These are phyloP conservation scores for Colletotrichum gloeosporioides DNA, from an alignment of 2,329 filamentous ascomycete genomes.

Conservation along the genomic window DNA sequence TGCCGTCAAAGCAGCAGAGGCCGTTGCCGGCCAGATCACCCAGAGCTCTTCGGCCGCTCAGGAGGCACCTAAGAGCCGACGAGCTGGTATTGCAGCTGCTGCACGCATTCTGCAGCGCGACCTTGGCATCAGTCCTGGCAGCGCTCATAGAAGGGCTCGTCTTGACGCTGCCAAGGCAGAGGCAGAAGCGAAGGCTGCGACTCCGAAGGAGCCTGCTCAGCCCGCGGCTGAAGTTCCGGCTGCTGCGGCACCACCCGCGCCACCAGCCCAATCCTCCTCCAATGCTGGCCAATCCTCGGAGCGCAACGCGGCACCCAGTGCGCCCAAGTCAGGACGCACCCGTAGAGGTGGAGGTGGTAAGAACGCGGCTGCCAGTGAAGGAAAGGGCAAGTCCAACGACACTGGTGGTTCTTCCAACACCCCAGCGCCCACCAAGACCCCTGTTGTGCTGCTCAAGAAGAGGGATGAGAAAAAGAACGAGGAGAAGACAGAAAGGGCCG, in stretches of 20 bases:
- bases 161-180: constrained; percentile 65
- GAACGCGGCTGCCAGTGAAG: constrained; percentile 34
- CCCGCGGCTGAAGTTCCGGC: constrained; percentile 26
- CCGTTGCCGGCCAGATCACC: constrained; percentile 41
- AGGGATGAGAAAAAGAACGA: constrained; percentile 34
- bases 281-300: constrained; percentile 7
- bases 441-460: constrained; percentile 46
- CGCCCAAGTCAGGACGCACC: constrained; percentile 21
- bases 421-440: constrained; percentile 33
- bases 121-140: constrained; percentile 67
- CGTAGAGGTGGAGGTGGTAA: constrained; percentile 38
- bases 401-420: constrained; percentile 27
- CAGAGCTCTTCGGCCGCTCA: constrained; percentile 37
- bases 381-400: constrained; percentile 42
- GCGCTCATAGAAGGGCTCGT: constrained; percentile 65
- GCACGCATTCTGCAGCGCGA: constrained; percentile 71
- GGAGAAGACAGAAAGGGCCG: constrained; percentile 9
- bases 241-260: constrained; percentile 16
- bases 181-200: constrained; percentile 43
- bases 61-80: constrained; percentile 58
- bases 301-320: constrained; percentile 7
- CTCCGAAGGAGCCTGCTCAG: constrained; percentile 35
- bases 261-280: constrained; percentile 2
- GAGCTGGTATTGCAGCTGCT: constrained; percentile 66
- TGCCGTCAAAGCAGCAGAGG: constrained; percentile 50